These are phyloP conservation scores for Schwanniomyces occidentalis DNA, from an alignment of 805 yeast species.

Conservation along the genomic window DNA sequence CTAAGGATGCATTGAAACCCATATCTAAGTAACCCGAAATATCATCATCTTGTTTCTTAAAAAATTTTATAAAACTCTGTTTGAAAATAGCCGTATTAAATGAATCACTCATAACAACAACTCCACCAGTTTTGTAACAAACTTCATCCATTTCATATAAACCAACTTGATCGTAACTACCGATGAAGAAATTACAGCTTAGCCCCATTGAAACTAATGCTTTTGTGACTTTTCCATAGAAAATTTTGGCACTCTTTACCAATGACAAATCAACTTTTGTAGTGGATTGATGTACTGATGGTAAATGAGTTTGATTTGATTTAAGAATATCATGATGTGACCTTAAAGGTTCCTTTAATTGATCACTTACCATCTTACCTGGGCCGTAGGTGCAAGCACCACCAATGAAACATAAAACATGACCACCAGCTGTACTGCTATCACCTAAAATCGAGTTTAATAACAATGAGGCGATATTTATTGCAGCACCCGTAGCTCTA, in stretches of 20 bases:
- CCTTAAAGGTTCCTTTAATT: conserved; percentile 61
- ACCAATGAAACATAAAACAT: conserved; percentile 54
- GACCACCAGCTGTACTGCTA: conserved; percentile 51
- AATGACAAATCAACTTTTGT: conserved; percentile 31
- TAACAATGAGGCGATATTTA: conserved; percentile 45
- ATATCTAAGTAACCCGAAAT: conserved; percentile 40
- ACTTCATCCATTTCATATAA: conserved; percentile 64
- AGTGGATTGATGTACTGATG: conserved; percentile 31
- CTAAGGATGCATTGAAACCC: conserved; percentile 63
- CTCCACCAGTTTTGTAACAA: conserved; percentile 61
- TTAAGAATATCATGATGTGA: conserved; percentile 63
- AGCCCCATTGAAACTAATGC: conserved; percentile 51
- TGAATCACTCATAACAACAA: conserved; percentile 61
- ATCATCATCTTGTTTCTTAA: conserved; percentile 35
- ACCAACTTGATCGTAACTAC: conserved; percentile 71
- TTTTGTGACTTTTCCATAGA: conserved; percentile 51
- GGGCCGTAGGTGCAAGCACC: conserved; percentile 71
- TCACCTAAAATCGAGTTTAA: conserved; percentile 41
- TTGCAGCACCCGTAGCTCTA: conserved; percentile 62
- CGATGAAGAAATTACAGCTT: conserved; percentile 58
- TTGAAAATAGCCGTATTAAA: conserved; percentile 68
- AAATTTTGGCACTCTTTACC: conserved; percentile 41
- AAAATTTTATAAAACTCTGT: conserved; percentile 59
- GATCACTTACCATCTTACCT: conserved; percentile 57
- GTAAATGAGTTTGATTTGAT: conserved; percentile 30